Conservation (phyloP, 352 stramenopile species). For the Elongisporangium senticosum region DNA sequence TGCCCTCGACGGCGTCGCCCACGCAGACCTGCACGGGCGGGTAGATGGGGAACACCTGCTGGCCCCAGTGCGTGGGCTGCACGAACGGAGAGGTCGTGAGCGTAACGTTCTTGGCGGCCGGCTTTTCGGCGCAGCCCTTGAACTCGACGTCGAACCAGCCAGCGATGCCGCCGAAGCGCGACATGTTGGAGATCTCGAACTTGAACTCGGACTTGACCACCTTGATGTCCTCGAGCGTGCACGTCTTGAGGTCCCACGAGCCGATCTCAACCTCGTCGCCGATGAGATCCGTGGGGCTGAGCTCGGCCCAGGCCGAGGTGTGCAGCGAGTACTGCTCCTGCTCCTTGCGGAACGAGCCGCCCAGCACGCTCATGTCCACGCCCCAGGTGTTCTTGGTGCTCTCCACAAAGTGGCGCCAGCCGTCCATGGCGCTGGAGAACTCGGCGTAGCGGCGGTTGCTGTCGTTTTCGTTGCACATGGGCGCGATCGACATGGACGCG, state of each 20-base stretch:
- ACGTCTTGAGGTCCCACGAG: constrained; percentile 79
- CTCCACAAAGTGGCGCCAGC: constrained; percentile 84
- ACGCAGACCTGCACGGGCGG: constrained; percentile 80
- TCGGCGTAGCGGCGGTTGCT: constrained; percentile 83
- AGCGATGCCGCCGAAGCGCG: constrained; percentile 91
- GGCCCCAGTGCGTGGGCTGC: constrained; percentile 84
- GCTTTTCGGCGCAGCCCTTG: constrained; percentile 80
- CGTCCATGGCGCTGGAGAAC: constrained; percentile 82
- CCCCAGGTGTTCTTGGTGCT: constrained; percentile 93
- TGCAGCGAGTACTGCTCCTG: constrained; percentile 86
- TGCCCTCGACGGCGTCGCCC: constrained; percentile 64
- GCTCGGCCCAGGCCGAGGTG: constrained; percentile 81
- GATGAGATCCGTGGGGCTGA: constrained; percentile 71
- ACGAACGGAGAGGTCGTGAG: constrained; percentile 90
- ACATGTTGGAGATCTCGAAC: constrained; percentile 85
- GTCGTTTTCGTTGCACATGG: constrained; percentile 93
- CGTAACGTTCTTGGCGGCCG: constrained; percentile 70
- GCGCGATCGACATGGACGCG: constrained; percentile 97
- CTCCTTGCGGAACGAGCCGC: constrained; percentile 80
- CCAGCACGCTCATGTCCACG: constrained; percentile 95
- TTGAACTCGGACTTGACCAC: constrained; percentile 58
- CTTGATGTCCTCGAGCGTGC: constrained; percentile 82
- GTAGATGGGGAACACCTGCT: constrained; percentile 84
- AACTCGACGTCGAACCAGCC: constrained; percentile 99
- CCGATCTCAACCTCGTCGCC: constrained; percentile 80